These are phyloP conservation scores for Apocynum venetum DNA, from an alignment of 257 asterid genomes.

Conservation along the genomic window DNA sequence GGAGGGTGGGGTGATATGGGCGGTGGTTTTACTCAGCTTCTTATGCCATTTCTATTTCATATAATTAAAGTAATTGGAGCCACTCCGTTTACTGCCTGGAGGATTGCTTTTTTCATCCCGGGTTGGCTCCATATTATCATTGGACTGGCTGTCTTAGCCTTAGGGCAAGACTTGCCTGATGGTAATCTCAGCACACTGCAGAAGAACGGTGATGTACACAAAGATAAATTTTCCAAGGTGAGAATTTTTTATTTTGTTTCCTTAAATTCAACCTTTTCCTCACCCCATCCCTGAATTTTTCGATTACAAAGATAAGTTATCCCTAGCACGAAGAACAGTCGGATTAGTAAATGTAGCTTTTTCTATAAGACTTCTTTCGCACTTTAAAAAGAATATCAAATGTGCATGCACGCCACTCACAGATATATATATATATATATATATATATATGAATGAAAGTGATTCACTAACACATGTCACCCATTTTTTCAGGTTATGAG, in stretches of 20 bases:
- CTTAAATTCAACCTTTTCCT: too few species aligned
- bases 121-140: slow-evolving; percentile 52
- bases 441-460: too few species aligned
- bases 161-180: slow-evolving; percentile 64
- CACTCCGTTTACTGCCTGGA: slow-evolving; percentile 52
- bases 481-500: slow-evolving; percentile 28
- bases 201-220: slow-evolving; percentile 45
- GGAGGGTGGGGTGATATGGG: slow-evolving; percentile 71
- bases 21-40: slow-evolving; percentile 53
- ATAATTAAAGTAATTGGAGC: slow-evolving; percentile 31
- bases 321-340: too few species aligned
- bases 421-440: too few species aligned
- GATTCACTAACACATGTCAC: too few species aligned
- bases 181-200: slow-evolving; percentile 50
- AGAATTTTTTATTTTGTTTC: neutral
- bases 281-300: too few species aligned
- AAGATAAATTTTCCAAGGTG: slow-evolving; percentile 48
- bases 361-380: too few species aligned
- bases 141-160: slow-evolving; percentile 39
- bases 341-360: too few species aligned
- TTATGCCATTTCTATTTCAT: slow-evolving; percentile 51
- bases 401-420: too few species aligned
- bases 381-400: too few species aligned
- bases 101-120: slow-evolving; percentile 55
- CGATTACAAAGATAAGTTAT: too few species aligned